These are phyloP conservation scores for Trifolium dubium DNA, from an alignment of 306 rosid species.

Conservation along the genomic window DNA sequence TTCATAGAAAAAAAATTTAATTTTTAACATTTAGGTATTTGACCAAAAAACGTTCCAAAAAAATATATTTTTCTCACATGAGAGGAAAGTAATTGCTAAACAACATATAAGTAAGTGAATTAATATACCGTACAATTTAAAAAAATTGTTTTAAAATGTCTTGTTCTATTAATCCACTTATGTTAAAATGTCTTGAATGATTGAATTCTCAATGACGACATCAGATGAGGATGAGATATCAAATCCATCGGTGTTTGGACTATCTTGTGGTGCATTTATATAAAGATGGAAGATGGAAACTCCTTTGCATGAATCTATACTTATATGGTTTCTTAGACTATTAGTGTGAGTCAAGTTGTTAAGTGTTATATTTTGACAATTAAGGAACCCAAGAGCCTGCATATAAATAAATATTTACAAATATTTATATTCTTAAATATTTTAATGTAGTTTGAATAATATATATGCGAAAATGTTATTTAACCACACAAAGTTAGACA, in stretches of 20 bases:
- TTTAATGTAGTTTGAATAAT: not conserved
- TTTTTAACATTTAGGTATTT: too few species aligned
- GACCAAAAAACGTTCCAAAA: too few species aligned
- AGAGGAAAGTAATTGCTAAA: too few species aligned
- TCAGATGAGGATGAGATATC: constrained; percentile 43
- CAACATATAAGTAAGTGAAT: too few species aligned
- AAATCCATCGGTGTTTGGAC: constrained; percentile 69
- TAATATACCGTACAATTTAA: too few species aligned
- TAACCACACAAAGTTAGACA: too few species aligned
- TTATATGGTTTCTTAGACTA: constrained; percentile 49
- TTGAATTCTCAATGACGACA: constrained; percentile 30
- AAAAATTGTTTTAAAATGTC: too few species aligned
- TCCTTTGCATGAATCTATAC: constrained; percentile 31
- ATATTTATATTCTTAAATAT: not conserved
- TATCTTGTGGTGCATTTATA: constrained; percentile 49
- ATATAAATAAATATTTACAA: not conserved
- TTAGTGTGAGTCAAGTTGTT: constrained; percentile 18
- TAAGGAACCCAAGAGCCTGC: constrained; percentile 42
- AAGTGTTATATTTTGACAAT: constrained; percentile 40
- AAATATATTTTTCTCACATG: too few species aligned
- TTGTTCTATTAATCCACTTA: too few species aligned
- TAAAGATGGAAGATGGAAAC: constrained; percentile 21
- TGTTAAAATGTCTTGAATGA: not conserved
- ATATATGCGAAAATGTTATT: too few species aligned
- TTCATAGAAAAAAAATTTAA: too few species aligned